Evolutionary conservation across 768 basidiomycete genomes (phyloP).

Genomic region (Phaeotremella skinneri): DNA sequence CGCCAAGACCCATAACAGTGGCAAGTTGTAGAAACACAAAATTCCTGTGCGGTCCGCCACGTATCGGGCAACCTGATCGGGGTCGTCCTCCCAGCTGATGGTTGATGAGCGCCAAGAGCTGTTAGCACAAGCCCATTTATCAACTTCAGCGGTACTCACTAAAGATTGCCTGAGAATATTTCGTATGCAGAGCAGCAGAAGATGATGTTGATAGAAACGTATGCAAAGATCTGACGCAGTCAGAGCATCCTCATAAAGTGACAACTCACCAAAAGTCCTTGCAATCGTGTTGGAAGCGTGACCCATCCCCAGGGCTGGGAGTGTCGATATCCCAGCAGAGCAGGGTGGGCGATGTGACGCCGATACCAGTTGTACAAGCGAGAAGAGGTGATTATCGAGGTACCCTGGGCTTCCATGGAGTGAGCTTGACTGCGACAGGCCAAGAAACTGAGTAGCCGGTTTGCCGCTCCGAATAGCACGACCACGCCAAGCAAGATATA

Average conservation of each 20-base stretch:
- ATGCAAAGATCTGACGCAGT: conserved; percentile 22
- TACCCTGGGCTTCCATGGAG: neutral
- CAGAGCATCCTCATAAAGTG: neutral
- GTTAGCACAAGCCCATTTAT: neutral
- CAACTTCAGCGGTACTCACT: conserved; percentile 13
- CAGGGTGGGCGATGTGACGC: conserved; percentile 18
- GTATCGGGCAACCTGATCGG: conserved; percentile 16
- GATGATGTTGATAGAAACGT: conserved; percentile 26
- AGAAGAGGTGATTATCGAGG: no score
- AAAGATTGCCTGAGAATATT: conserved; percentile 27
- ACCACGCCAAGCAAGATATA: conserved; percentile 21
- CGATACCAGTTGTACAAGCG: conserved; percentile 14
- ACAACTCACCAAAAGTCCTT: conserved; percentile 24
- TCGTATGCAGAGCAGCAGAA: conserved; percentile 22
- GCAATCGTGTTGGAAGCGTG: conserved; percentile 23
- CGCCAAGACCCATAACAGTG: conserved; percentile 32
- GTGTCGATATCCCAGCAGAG: conserved; percentile 27
- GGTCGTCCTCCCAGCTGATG: conserved; percentile 11
- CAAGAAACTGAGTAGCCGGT: conserved; percentile 10
- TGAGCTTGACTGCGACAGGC: neutral
- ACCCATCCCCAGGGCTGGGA: conserved; percentile 18
- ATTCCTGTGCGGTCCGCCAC: conserved; percentile 33
- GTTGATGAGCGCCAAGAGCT: neutral
- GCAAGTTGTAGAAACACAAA: conserved; percentile 34
- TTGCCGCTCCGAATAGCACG: conserved; percentile 17